Percentiles rank a stretch among this genome's conserved stretches.
These are phyloP conservation scores for Yarrowia galli DNA, from an alignment of 1,139 yeast species.

Conservation along the genomic window DNA sequence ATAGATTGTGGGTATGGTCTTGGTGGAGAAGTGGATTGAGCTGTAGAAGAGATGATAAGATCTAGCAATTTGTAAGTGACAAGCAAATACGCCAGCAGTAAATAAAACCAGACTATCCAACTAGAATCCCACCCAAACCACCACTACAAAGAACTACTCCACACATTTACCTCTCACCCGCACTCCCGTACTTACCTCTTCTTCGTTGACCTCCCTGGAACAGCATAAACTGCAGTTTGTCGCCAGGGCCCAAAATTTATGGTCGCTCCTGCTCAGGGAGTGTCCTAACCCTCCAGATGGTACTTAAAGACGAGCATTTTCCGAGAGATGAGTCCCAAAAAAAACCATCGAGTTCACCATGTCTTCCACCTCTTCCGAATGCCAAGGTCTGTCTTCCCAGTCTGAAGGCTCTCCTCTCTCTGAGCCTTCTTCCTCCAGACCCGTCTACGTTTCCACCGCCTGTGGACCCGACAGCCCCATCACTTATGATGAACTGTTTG, in stretches of 20 bases:
- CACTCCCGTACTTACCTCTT: neutral
- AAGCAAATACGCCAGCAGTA: no score
- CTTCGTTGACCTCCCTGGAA: neutral
- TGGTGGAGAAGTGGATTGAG: neutral
- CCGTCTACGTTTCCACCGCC: constrained; percentile 17
- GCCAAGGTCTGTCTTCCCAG: constrained; percentile 15
- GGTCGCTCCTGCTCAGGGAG: neutral
- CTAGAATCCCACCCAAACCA: neutral
- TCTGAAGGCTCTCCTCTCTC: neutral
- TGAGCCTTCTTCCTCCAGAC: constrained; percentile 9
- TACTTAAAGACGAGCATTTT: neutral
- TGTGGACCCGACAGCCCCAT: constrained; percentile 13
- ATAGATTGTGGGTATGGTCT: no score
- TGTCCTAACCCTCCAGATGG: neutral
- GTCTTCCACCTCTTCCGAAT: constrained; percentile 11
- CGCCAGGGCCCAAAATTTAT: neutral
- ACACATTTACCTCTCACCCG: neutral
- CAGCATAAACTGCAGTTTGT: constrained; percentile 10
- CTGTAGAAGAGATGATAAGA: neutral
- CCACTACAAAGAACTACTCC: neutral
- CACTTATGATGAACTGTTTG: neutral
- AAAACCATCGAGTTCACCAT: neutral
- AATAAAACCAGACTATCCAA: no score
- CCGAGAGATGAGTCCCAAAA: neutral
- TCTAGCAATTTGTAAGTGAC: no score